Percentiles rank a stretch among this genome's conserved stretches.
Conservation (phyloP, 2,329 filamentous ascomycete species). For the Trichophyton simii region DNA sequence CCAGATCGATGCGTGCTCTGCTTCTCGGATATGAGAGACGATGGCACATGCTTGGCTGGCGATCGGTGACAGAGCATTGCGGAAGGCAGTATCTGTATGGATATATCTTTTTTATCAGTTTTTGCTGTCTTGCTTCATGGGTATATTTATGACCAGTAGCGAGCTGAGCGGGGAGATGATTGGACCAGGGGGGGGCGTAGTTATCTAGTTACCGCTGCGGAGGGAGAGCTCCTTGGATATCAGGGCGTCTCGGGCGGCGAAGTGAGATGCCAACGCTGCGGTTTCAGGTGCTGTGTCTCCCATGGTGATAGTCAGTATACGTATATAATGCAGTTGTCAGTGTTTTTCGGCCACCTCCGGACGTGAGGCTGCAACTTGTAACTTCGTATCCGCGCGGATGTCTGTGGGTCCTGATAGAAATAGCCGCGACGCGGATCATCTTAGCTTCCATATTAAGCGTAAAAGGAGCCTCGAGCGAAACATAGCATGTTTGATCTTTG, state of each 20-base stretch:
- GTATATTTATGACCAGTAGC: not conserved
- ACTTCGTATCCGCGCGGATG: too few species aligned
- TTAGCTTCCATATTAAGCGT: too few species aligned
- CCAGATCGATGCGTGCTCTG: conserved; percentile 68
- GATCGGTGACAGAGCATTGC: conserved; percentile 56
- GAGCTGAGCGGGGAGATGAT: not conserved
- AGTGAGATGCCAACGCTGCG: not conserved
- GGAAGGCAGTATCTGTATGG: conserved; percentile 21
- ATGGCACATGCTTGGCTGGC: conserved; percentile 67
- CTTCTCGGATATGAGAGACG: conserved; percentile 62
- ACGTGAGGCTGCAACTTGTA: too few species aligned
- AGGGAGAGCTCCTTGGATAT: conserved; percentile 10
- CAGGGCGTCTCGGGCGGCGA: not conserved
- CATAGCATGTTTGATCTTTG: too few species aligned
- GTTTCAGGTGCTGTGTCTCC: not conserved
- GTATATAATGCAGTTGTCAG: not conserved
- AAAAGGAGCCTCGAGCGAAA: too few species aligned
- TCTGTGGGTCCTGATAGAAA: too few species aligned
- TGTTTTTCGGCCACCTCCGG: not conserved
- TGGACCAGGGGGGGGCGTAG: not conserved
- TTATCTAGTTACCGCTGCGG: conserved; percentile 9
- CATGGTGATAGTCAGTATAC: not conserved
- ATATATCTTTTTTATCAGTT: not conserved
- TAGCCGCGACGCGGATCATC: too few species aligned
- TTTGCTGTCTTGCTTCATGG: not conserved